Evolutionary conservation across 78 protist genomes (phyloP).

Genomic region (Tieghemostelium lacteum): DNA sequence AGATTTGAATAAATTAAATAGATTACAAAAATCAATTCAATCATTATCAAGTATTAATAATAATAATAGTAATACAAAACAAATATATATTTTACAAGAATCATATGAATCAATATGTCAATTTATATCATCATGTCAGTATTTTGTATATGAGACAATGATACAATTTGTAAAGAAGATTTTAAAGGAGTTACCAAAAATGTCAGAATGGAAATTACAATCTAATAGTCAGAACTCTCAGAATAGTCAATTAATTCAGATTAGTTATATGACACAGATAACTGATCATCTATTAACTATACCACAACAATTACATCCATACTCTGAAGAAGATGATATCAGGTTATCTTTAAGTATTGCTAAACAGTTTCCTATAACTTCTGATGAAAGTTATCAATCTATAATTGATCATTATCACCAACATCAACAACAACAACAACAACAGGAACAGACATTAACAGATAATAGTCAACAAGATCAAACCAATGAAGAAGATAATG

Average conservation of each 20-base stretch:
- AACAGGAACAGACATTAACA: neutral
- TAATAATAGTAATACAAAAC: neutral
- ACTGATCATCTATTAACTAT: constrained; percentile 60
- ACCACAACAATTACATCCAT: constrained; percentile 69
- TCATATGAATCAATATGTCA: constrained; percentile 6
- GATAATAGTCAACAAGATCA: neutral
- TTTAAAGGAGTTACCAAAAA: constrained; percentile 51
- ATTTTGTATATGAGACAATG: constrained; percentile 70
- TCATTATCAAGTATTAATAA: neutral
- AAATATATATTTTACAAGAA: constrained; percentile 34
- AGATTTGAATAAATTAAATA: constrained; percentile 30
- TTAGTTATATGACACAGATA: constrained; percentile 42
- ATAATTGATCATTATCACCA: constrained; percentile 28
- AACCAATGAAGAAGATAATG: constrained; percentile 8
- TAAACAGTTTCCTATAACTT: constrained; percentile 2
- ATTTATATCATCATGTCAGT: constrained; percentile 3
- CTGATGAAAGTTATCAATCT: constrained; percentile 50
- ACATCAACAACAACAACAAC: neutral
- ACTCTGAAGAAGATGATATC: constrained; percentile 46
- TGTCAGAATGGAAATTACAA: constrained; percentile 23
- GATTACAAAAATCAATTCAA: constrained; percentile 5
- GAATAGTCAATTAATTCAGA: neutral
- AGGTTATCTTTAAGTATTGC: constrained; percentile 32
- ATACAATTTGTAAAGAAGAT: constrained; percentile 10
- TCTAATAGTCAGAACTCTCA: too few relatives aligned